A percentile compares a stretch with the other conserved stretches of the same genome.
Evolutionary conservation across 2,329 filamentous ascomycete genomes (phyloP).

Genomic region (Clarireedia sp.): DNA sequence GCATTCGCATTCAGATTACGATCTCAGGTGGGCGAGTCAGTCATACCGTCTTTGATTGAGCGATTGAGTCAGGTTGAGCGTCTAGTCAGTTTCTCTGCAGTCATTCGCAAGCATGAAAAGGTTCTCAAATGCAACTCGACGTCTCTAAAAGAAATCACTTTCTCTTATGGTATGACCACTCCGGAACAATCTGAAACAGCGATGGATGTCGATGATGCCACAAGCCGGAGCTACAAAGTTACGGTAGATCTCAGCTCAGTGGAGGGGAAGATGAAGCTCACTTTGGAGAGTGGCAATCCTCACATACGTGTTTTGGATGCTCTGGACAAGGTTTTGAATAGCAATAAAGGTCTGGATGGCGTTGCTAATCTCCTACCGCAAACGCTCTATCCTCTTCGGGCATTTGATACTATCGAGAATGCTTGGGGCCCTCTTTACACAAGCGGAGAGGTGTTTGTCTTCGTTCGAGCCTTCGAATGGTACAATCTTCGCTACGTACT

Average conservation of each 20-base stretch:
- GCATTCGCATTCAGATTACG: constrained; percentile 28
- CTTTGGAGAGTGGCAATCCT: constrained; percentile 55
- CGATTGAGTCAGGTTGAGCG: constrained; percentile 52
- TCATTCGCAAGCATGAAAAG: constrained; percentile 49
- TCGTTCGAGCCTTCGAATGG: constrained; percentile 48
- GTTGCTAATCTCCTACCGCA: constrained; percentile 47
- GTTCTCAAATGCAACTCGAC: constrained; percentile 51
- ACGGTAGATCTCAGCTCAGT: constrained; percentile 48
- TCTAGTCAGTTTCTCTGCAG: constrained; percentile 61
- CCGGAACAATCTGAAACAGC: constrained; percentile 15
- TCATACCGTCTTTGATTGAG: constrained; percentile 25
- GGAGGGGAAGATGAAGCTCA: constrained; percentile 44
- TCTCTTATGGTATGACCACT: constrained; percentile 51
- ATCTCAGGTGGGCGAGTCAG: constrained; percentile 24
- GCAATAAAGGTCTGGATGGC: constrained; percentile 39
- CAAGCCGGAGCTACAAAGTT: constrained; percentile 38
- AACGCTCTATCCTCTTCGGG: constrained; percentile 58
- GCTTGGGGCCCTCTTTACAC: constrained; percentile 38
- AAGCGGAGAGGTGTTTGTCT: constrained; percentile 42
- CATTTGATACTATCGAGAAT: constrained; percentile 52
- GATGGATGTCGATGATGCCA: constrained; percentile 13
- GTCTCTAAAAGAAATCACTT: constrained; percentile 55
- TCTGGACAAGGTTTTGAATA: constrained; percentile 51
- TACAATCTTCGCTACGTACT: constrained; percentile 48
- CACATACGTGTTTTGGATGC: constrained; percentile 56